A percentile compares a stretch with the other conserved stretches of the same genome.
phyloP scores from a whole-genome alignment of 2,329 filamentous ascomycete genomes.

The Colletotrichum noveboracense region DNA sequence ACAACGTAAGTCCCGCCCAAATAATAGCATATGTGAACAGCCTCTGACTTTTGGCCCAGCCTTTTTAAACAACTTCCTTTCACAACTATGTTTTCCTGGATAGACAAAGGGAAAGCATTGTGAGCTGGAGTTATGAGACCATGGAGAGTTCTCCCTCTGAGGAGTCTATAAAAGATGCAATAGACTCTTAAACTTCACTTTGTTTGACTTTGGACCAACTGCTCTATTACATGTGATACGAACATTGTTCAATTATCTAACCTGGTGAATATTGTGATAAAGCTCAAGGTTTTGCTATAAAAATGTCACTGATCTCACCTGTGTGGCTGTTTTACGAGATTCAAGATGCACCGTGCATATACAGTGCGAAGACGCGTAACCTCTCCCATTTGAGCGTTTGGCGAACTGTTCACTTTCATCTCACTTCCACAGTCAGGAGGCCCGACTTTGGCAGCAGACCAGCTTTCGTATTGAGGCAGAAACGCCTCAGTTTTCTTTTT shows the following conservation, averaged over 20 bases:
- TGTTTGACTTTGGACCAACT: neutral
- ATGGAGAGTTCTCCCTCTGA: neutral
- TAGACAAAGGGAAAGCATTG: neutral
- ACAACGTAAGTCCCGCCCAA: constrained; percentile 58
- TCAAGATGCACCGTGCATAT: neutral
- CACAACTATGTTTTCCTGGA: neutral
- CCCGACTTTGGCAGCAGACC: neutral
- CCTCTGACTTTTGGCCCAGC: constrained; percentile 27
- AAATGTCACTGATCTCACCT: neutral
- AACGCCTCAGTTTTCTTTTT: neutral
- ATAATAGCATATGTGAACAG: no score
- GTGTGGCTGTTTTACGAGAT: neutral
- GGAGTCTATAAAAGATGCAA: constrained; percentile 20
- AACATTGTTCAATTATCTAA: neutral
- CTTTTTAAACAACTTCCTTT: constrained; percentile 39
- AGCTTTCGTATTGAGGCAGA: neutral
- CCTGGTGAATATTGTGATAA: no score
- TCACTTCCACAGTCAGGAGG: neutral
- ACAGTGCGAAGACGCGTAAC: constrained; percentile 10
- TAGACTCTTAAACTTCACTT: constrained; percentile 16
- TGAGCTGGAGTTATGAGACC: neutral
- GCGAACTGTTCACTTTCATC: constrained; percentile 17
- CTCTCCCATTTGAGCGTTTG: neutral
- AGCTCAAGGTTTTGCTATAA: neutral
- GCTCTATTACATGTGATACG: fast-evolving